These are phyloP conservation scores for Taphrina wiesneri DNA, from an alignment of 1,139 yeast species.

Conservation along the genomic window DNA sequence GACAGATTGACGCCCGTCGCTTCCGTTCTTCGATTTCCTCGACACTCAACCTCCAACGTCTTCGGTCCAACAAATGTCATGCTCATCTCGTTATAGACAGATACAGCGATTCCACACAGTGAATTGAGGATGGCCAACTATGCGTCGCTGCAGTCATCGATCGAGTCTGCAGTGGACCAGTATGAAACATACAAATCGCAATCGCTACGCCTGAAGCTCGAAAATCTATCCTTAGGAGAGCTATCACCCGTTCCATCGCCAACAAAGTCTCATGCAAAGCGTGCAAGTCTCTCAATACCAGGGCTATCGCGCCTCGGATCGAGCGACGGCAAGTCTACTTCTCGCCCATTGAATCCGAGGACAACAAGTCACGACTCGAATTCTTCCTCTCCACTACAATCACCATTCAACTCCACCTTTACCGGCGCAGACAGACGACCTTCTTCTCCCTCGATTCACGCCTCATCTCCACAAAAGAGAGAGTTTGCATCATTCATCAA, in stretches of 20 bases:
- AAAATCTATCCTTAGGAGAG: not conserved
- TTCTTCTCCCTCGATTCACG: not conserved
- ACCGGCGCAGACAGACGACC: constrained; percentile 5
- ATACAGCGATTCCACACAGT: too few relatives aligned
- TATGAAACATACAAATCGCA: constrained; percentile 29
- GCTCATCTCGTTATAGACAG: not conserved
- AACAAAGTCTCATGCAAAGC: constrained; percentile 1
- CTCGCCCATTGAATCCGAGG: not conserved
- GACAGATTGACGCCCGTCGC: not conserved
- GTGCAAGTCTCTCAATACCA: not conserved
- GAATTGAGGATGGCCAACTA: constrained; percentile 11
- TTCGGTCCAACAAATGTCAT: not conserved
- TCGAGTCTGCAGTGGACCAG: constrained; percentile 13
- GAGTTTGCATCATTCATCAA: constrained; percentile 16
- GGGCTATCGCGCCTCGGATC: not conserved
- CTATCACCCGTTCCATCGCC: not conserved
- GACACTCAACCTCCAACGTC: not conserved
- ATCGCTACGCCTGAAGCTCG: constrained; percentile 2
- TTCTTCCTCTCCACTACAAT: not conserved
- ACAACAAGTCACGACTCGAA: not conserved
- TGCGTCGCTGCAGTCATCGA: constrained; percentile 16
- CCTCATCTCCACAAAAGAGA: not conserved
- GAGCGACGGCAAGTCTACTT: not conserved
- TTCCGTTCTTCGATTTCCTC: not conserved
- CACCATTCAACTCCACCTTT: not conserved